Base-by-base conservation (phyloP, 2,329 filamentous ascomycete genomes). In the Fonsecaea multimorphosa region DNA sequence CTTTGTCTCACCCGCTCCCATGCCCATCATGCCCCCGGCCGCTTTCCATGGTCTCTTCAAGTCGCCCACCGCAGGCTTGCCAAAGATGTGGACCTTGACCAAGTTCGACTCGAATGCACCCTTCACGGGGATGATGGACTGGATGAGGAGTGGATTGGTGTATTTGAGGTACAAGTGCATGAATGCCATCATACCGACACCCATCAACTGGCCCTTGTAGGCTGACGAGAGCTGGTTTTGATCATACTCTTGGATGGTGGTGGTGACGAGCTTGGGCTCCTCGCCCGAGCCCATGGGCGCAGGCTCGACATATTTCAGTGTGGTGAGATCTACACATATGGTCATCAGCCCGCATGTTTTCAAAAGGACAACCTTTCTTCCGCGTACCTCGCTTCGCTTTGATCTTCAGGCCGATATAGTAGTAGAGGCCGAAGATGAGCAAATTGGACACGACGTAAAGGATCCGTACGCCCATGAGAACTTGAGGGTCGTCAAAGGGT, bases 131-230 rank as follows among this genome's bases (percentile, higher is more conserved):
- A 99, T 95, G 83, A 99, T 97, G 79, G 91, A 96, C 87, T 99
- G 95, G 83, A 99, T 97, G 76, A 97, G 85, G 58, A 99, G 91
- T 49, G 95, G 95, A 88, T 98, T 99, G 83, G 93, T 98, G 89
- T 98, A 99, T 81, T 97, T 93, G 86, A 99, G 91, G 89, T 98
- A 99, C 68, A 99, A 72, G 84, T 99, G 95, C 94, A 99, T 98
- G 76, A 97, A 91, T 68, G 81, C 88, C 94, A 99, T 98, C 93
- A 99, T 99, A 79, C 87, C 93, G 65, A 99, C 85, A 67, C 95
- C 95, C 91, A 97, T 98, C 75, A 96, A 82, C 83, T 98, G 94
- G 71, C 89, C 87, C 80, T 95, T 95, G 86, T 94, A 92, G 72
- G 92, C 86, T 71, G 87, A 84, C 82, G 91, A 91, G 77, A 98